Conservation (phyloP, 179 eudicot species). For the Drosera spatulata region DNA sequence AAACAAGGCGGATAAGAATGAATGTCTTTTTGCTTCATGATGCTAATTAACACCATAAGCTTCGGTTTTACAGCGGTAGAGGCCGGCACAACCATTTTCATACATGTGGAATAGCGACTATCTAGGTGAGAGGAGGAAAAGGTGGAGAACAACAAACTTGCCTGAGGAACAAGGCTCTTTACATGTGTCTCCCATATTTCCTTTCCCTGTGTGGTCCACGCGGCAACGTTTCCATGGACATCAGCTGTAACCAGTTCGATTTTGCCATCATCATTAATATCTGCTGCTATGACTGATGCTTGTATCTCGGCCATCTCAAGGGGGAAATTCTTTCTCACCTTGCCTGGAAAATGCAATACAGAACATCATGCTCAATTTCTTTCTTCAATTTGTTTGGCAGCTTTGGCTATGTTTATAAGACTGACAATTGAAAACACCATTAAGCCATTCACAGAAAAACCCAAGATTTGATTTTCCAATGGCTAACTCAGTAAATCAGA, state of each 20-base stretch:
- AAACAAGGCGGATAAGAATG: too few species aligned
- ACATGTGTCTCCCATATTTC: conserved; percentile 89
- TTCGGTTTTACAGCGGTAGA: too few species aligned
- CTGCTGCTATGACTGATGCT: conserved; percentile 89
- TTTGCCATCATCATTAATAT: conserved; percentile 95
- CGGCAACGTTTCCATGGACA: conserved; percentile 92
- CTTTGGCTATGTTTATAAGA: too few species aligned
- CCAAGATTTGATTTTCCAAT: neutral
- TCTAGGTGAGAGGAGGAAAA: neutral
- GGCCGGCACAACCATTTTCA: neutral
- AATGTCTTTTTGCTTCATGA: too few species aligned
- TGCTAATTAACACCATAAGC: too few species aligned
- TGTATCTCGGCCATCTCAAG: conserved; percentile 99
- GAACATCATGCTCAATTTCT: too few species aligned
- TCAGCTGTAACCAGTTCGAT: conserved; percentile 90
- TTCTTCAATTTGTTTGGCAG: too few species aligned
- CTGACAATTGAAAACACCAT: too few species aligned
- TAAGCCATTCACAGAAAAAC: too few species aligned
- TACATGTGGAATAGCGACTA: neutral
- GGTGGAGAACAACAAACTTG: conserved; percentile 7
- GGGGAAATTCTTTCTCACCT: conserved; percentile 83
- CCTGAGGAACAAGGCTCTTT: conserved; percentile 92
- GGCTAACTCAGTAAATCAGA: neutral
- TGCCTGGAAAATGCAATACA: conserved; percentile 33
- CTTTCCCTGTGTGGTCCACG: conserved; percentile 94